Conservation (phyloP, 2,329 filamentous ascomycete species). For the Lachnellula subtilissima region DNA sequence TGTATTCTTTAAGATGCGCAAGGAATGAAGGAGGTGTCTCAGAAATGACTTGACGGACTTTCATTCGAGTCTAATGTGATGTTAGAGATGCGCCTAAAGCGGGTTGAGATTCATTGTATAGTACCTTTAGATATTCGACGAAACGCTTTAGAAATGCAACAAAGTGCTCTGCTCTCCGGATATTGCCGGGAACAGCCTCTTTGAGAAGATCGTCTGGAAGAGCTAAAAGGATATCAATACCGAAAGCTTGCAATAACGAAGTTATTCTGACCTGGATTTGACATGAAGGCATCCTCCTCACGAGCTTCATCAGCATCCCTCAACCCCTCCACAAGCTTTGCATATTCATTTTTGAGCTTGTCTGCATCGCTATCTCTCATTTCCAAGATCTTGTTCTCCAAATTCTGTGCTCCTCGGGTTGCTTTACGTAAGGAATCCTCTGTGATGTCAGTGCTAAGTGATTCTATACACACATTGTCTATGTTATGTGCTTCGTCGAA, state of each 20-base stretch:
- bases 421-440: constrained; percentile 92
- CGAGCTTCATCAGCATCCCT: constrained; percentile 83
- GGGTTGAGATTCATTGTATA: neutral
- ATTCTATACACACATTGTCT: constrained; percentile 98
- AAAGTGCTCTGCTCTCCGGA: constrained; percentile 92
- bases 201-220: constrained; percentile 90
- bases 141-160: constrained; percentile 92
- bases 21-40: constrained; percentile 95
- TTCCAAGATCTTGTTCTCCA: constrained; percentile 85
- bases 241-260: neutral
- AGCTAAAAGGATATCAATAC: constrained; percentile 40
- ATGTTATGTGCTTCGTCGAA: constrained; percentile 99
- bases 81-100: constrained; percentile 6
- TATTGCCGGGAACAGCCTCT: constrained; percentile 95
- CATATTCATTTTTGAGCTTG: constrained; percentile 91
- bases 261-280: constrained; percentile 59
- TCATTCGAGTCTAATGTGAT: constrained; percentile 77
- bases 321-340: constrained; percentile 89
- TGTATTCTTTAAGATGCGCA: constrained; percentile 87
- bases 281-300: constrained; percentile 94
- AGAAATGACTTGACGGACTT: constrained; percentile 93
- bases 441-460: constrained; percentile 91
- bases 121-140: constrained; percentile 86
- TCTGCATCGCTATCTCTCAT: constrained; percentile 96
- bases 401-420: constrained; percentile 80